phyloP scores from a whole-genome alignment of 495 filamentous ascomycete genomes.

The Aspergillus affinis region DNA sequence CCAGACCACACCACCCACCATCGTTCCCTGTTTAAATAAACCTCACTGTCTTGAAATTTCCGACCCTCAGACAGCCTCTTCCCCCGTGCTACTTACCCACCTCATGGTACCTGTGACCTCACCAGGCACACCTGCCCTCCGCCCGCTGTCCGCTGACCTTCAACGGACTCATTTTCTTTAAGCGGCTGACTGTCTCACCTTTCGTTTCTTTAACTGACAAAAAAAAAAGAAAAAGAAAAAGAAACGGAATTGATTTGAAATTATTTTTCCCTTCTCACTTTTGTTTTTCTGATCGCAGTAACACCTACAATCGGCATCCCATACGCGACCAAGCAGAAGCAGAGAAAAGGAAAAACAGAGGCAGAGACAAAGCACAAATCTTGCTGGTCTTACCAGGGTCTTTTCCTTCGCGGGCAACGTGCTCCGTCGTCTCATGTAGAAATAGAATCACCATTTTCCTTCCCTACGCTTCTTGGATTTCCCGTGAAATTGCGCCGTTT shows the following conservation, averaged over 20 bases:
- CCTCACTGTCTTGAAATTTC: neutral
- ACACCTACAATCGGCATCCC: conserved; percentile 3
- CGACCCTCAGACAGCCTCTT: conserved; percentile 11
- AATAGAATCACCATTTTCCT: conserved; percentile 12
- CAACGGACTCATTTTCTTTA: conserved; percentile 5
- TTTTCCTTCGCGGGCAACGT: conserved; percentile 8
- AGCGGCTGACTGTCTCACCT: conserved; percentile 11
- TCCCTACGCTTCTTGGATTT: conserved; percentile 5
- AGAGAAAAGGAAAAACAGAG: neutral
- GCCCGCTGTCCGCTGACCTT: conserved; percentile 22
- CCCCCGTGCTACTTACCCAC: conserved; percentile 4
- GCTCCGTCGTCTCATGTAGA: conserved; percentile 23
- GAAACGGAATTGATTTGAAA: conserved; percentile 10
- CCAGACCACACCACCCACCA: neutral
- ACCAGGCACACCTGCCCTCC: conserved; percentile 44
- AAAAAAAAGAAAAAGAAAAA: conserved; percentile 6
- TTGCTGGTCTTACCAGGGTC: neutral
- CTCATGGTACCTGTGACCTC: conserved; percentile 39
- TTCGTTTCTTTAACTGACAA: conserved; percentile 1
- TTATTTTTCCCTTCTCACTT: neutral
- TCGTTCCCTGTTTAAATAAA: neutral
- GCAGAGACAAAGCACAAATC: neutral
- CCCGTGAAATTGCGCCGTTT: conserved; percentile 22
- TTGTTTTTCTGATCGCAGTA: conserved; percentile 12
- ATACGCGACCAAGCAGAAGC: neutral